Evolutionary conservation across 2,329 filamentous ascomycete species (phyloP).

Genomic region (Arthrobotrys pseudoclavata): DNA sequence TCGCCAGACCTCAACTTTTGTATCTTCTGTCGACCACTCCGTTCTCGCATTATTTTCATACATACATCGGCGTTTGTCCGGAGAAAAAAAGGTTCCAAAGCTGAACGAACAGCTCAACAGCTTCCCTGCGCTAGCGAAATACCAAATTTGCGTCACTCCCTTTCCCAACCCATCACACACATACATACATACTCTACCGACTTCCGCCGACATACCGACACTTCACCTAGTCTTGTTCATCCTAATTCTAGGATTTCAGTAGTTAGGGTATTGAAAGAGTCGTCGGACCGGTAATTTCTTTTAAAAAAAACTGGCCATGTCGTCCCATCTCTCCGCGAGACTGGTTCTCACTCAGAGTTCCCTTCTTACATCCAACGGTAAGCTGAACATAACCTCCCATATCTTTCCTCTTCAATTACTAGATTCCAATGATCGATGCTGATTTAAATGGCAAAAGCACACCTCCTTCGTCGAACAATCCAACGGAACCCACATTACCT

Average conservation of each 20-base stretch:
- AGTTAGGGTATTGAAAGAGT: conserved; percentile 3
- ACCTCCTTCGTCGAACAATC: conserved; percentile 50
- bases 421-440: neutral
- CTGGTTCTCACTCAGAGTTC: conserved; percentile 58
- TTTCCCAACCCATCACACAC: conserved; percentile 7
- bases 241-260: neutral
- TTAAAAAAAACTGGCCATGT: conserved; percentile 27
- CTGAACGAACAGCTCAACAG: conserved; percentile 28
- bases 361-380: conserved; percentile 52
- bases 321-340: conserved; percentile 59
- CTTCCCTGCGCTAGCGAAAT: conserved; percentile 42
- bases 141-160: conserved; percentile 59
- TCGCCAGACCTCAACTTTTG: neutral
- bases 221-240: conserved; percentile 15
- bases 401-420: neutral
- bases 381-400: neutral
- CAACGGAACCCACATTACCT: conserved; percentile 55
- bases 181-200: conserved; percentile 16
- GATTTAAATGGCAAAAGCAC: conserved; percentile 16
- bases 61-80: conserved; percentile 11
- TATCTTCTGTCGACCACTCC: conserved; percentile 1
- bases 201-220: conserved; percentile 22
- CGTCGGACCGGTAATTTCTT: conserved; percentile 6
- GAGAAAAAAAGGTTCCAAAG: conserved; percentile 9
- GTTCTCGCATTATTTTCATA: neutral